These are phyloP conservation scores for Exserohilum turcica DNA, from an alignment of 2,329 filamentous ascomycete species.

Conservation along the genomic window DNA sequence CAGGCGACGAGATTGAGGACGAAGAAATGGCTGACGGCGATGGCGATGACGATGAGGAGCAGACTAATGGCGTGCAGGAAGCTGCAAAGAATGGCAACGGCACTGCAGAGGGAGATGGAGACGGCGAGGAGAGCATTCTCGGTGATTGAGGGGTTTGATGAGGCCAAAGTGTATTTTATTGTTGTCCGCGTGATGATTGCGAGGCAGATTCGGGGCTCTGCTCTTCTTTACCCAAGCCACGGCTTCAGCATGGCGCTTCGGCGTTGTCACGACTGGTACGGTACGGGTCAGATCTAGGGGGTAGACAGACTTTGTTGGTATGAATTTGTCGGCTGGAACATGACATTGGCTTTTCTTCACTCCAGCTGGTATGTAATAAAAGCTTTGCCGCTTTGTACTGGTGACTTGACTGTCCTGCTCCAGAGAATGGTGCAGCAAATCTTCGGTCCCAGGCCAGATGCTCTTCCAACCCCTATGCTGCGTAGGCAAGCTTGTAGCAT, in stretches of 20 bases:
- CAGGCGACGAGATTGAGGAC: slow-evolving; percentile 40
- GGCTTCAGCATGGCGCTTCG: slow-evolving; percentile 17
- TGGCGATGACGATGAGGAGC: slow-evolving; percentile 38
- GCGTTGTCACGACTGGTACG: slow-evolving; percentile 8
- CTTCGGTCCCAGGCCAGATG: neutral
- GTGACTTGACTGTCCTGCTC: neutral
- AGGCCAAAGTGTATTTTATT: neutral
- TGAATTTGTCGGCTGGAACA: neutral
- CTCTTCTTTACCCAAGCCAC: slow-evolving; percentile 4
- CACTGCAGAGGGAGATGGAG: slow-evolving; percentile 33
- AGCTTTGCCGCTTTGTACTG: neutral
- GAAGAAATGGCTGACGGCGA: slow-evolving; percentile 50
- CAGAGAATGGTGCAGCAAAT: too few relatives aligned
- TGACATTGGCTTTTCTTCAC: neutral
- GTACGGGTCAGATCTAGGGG: neutral
- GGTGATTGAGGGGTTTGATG: slow-evolving; percentile 40
- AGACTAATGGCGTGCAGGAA: slow-evolving; percentile 49
- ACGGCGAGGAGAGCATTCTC: slow-evolving; percentile 51
- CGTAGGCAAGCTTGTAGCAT: neutral
- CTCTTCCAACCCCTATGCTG: neutral
- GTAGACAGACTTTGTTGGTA: neutral
- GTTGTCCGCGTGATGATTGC: neutral
- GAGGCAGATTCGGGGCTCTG: neutral
- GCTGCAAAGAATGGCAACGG: slow-evolving; percentile 36
- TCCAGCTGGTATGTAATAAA: neutral